Percentiles rank a stretch among this genome's conserved stretches.
phyloP scores from a whole-genome alignment of 2,329 filamentous ascomycete genomes.

The Lasiodiplodia sp. region DNA sequence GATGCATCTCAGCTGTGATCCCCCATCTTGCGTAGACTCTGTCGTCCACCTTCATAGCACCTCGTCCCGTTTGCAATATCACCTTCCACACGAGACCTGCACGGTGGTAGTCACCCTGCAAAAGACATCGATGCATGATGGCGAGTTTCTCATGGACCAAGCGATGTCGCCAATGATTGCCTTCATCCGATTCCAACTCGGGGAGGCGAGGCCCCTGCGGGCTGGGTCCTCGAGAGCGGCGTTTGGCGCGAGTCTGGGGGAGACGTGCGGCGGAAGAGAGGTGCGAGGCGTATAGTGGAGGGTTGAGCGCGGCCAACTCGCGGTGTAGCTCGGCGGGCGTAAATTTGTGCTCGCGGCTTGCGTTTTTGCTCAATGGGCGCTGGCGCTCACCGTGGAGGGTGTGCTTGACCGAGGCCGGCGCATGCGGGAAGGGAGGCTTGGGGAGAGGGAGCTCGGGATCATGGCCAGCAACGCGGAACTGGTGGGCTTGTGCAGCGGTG shows the following conservation, averaged over 20 bases:
- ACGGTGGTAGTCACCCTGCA: conserved; percentile 72
- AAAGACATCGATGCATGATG: conserved; percentile 75
- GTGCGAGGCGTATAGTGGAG: conserved; percentile 47
- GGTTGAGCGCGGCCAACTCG: conserved; percentile 51
- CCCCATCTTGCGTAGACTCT: conserved; percentile 77
- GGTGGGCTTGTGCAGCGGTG: conserved; percentile 36
- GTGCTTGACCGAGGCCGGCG: conserved; percentile 36
- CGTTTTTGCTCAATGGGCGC: neutral
- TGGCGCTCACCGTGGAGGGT: neutral
- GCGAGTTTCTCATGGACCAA: conserved; percentile 71
- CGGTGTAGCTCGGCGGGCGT: conserved; percentile 42
- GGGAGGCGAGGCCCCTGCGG: neutral
- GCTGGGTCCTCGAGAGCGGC: neutral
- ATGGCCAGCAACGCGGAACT: conserved; percentile 52
- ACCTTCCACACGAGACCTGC: conserved; percentile 79
- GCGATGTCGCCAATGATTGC: conserved; percentile 33
- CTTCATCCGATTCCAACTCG: conserved; percentile 25
- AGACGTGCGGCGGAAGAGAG: conserved; percentile 19
- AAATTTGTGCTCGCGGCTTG: conserved; percentile 3
- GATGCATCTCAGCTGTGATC: conserved; percentile 82
- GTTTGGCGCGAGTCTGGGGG: neutral
- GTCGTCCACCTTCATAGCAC: conserved; percentile 69
- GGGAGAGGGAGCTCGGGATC: conserved; percentile 50
- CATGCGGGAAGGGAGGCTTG: conserved; percentile 55
- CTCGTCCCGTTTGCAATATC: conserved; percentile 68